Percentiles rank a stretch among this genome's conserved stretches.
These are phyloP conservation scores for Eutrema salsugineum DNA, from an alignment of 441 rosid species.

Conservation along the genomic window DNA sequence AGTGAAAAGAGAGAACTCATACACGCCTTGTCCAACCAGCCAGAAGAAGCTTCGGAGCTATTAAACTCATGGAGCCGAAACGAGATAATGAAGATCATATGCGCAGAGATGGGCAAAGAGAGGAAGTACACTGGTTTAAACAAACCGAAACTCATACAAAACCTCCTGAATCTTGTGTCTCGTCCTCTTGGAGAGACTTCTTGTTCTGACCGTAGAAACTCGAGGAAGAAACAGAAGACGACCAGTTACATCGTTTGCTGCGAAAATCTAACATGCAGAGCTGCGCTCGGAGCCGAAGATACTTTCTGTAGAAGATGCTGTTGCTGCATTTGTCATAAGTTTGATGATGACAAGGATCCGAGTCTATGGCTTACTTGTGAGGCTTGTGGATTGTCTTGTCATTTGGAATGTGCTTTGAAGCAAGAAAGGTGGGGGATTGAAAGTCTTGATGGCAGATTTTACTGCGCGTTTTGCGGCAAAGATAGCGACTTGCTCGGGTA, in stretches of 20 bases:
- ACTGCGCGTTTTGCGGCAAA: conserved; percentile 74
- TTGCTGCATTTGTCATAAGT: conserved; percentile 78
- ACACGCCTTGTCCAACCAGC: conserved; percentile 63
- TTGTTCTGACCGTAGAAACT: conserved; percentile 31
- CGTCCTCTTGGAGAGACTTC: conserved; percentile 34
- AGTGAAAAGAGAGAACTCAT: conserved; percentile 84
- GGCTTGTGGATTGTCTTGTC: conserved; percentile 89
- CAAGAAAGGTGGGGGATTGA: conserved; percentile 67
- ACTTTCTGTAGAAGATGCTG: conserved; percentile 90
- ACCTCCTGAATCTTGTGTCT: conserved; percentile 72
- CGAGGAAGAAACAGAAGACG: conserved; percentile 59
- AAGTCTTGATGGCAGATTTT: conserved; percentile 71
- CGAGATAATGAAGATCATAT: conserved; percentile 89
- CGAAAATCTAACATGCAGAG: conserved; percentile 88
- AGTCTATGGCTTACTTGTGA: conserved; percentile 89
- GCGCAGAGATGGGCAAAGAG: conserved; percentile 97
- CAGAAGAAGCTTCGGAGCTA: conserved; percentile 62
- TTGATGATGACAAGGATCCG: conserved; percentile 96
- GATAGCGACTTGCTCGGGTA: conserved; percentile 89
- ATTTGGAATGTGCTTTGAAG: conserved; percentile 85
- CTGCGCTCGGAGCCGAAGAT: conserved; percentile 57
- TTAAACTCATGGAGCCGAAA: conserved; percentile 92
- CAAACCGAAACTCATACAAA: conserved; percentile 87
- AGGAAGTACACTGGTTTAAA: conserved; percentile 94
- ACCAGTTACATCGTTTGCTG: conserved; percentile 50